Conservation (phyloP, 2,329 filamentous ascomycete genomes). For the Thermochaetoides dissita region DNA sequence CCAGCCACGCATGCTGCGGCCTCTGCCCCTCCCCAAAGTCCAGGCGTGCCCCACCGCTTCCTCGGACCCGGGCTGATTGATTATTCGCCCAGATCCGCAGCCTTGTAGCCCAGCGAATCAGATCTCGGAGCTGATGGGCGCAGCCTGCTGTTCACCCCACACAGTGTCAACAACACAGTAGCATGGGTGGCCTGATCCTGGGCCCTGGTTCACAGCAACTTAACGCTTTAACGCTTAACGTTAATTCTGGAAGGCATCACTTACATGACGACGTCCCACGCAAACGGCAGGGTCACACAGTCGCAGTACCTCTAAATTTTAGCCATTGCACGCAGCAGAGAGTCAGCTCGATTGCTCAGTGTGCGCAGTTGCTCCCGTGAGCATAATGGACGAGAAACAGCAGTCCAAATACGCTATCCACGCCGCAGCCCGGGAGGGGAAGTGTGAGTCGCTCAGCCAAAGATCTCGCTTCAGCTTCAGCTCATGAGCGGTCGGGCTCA, state of each 20-base stretch:
- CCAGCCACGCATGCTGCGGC: slow-evolving; percentile 5
- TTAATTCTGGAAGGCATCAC: slow-evolving; percentile 17
- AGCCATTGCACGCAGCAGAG: not conserved
- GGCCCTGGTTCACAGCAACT: not conserved
- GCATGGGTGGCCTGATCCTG: slow-evolving; percentile 7
- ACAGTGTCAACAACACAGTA: slow-evolving; percentile 9
- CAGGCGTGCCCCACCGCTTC: too few relatives aligned
- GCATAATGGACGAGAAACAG: slow-evolving; percentile 22
- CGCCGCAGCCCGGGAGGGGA: slow-evolving; percentile 72
- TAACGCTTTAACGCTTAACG: not conserved
- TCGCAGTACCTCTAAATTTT: not conserved
- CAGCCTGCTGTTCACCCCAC: slow-evolving; percentile 1
- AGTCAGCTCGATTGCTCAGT: too few relatives aligned
- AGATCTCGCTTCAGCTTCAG: too few relatives aligned
- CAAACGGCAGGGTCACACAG: not conserved
- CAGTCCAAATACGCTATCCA: slow-evolving; percentile 67
- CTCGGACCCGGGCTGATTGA: too few relatives aligned
- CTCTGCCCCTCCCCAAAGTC: too few relatives aligned
- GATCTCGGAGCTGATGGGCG: too few relatives aligned
- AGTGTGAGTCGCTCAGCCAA: slow-evolving; percentile 39
- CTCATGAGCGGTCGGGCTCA: too few relatives aligned
- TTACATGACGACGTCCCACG: slow-evolving; percentile 16
- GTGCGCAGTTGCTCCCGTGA: not conserved
- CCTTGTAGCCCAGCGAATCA: too few relatives aligned
- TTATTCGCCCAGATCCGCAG: too few relatives aligned